phyloP scores from a whole-genome alignment of 225 moss, liverwort and hornwort genomes.

The Straminergon stramineum region DNA sequence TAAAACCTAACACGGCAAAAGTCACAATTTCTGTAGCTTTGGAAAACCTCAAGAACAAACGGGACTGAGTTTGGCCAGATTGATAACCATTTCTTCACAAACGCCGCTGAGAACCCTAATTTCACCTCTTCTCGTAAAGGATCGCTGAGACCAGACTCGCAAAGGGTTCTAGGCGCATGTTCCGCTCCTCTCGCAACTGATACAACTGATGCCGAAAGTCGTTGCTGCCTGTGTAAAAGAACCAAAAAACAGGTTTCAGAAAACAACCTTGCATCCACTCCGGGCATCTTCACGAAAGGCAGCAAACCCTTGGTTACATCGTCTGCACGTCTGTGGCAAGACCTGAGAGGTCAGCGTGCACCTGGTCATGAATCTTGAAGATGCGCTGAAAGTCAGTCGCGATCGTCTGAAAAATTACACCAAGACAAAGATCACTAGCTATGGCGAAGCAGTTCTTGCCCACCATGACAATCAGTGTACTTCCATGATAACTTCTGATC shows the following conservation, averaged over 20 bases:
- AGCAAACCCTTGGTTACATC: too few species aligned
- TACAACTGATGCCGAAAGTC: constrained; percentile 32
- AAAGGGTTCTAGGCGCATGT: constrained; percentile 25
- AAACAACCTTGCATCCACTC: not conserved
- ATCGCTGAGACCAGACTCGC: constrained; percentile 67
- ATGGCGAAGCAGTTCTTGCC: constrained; percentile 74
- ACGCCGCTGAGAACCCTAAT: not conserved
- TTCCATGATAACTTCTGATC: constrained; percentile 74
- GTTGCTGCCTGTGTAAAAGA: constrained; percentile 20
- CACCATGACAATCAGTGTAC: constrained; percentile 73
- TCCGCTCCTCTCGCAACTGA: constrained; percentile 29
- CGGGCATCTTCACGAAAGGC: not conserved
- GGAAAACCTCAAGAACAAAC: not conserved
- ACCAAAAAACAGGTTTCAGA: not conserved
- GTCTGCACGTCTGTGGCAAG: too few species aligned
- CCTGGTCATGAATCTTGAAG: constrained; percentile 38
- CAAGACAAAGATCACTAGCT: constrained; percentile 67
- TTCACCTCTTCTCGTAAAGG: constrained; percentile 42
- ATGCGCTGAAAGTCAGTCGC: constrained; percentile 75
- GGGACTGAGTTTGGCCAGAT: not conserved
- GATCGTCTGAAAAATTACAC: constrained; percentile 75
- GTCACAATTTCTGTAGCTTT: not conserved
- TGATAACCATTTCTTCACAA: not conserved
- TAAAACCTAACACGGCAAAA: not conserved
- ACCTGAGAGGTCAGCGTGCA: too few species aligned